A percentile compares a stretch with the other conserved stretches of the same genome.
These are phyloP conservation scores for Penicillium griseofulvum DNA, from an alignment of 2,329 filamentous ascomycete species.

Conservation along the genomic window DNA sequence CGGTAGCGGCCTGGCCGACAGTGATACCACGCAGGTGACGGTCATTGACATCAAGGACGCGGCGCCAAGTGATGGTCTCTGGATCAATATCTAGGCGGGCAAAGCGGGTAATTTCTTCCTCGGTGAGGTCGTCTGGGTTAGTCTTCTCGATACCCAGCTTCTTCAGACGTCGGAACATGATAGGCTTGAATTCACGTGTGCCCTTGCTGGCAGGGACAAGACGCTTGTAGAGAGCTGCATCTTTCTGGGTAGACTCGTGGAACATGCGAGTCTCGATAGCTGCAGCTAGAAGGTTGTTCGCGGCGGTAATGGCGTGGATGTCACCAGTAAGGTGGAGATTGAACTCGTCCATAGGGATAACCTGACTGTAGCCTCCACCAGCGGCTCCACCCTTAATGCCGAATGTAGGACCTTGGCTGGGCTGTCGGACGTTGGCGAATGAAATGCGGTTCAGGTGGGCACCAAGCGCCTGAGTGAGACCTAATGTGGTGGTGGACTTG, in stretches of 20 bases:
- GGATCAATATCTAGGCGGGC: slow-evolving; percentile 96
- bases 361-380: slow-evolving; percentile 96
- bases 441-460: slow-evolving; percentile 82
- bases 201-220: slow-evolving; percentile 89
- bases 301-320: slow-evolving; percentile 94
- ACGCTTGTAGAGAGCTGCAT: slow-evolving; percentile 80
- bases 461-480: slow-evolving; percentile 86
- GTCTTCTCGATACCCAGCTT: slow-evolving; percentile 97
- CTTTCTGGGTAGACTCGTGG: slow-evolving; percentile 93
- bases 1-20: slow-evolving; percentile 81
- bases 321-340: slow-evolving; percentile 97
- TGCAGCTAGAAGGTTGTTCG: slow-evolving; percentile 93
- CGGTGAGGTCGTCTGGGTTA: slow-evolving; percentile 82
- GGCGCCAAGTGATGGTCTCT: slow-evolving; percentile 93
- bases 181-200: slow-evolving; percentile 76
- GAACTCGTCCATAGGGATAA: slow-evolving; percentile 99
- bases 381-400: slow-evolving; percentile 98
- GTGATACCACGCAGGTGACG: slow-evolving; percentile 87
- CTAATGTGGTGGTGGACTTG: slow-evolving; percentile 97
- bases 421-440: slow-evolving; percentile 96
- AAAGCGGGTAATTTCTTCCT: slow-evolving; percentile 83
- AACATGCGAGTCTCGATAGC: slow-evolving; percentile 98
- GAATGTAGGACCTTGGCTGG: slow-evolving; percentile 95
- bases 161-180: slow-evolving; percentile 91
- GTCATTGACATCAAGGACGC: slow-evolving; percentile 96